Evolutionary conservation across 2,329 filamentous ascomycete genomes (phyloP), one percentile per base, ranked within the genome.

Genomic region (Cladosporium halotolerans): DNA sequence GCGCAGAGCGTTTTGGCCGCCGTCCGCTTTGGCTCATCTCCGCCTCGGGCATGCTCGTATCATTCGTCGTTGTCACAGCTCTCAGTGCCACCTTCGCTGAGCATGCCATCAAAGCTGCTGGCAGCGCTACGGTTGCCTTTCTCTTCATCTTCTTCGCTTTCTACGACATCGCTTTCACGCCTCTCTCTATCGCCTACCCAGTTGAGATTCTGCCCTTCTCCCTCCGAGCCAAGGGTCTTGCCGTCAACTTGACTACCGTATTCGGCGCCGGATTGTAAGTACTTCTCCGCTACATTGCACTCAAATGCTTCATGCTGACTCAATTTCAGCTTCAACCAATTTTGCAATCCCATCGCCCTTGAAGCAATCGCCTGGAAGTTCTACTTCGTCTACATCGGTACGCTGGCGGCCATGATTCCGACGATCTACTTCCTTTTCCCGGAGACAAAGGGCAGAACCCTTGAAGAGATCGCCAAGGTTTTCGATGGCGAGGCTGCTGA

Each of bases 381-480:
- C 56, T 75, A 74, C 58, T 69, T 73, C 39, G 69, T 75, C 19
- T 73, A 74, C 55, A 69, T 71, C 28, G 67, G 60, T 46, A 62
- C 66, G 10, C 61, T 68, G 9, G 41, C 58, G 1, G 53, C 54
- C 9, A 59, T 59, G 51, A 58, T 59, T n/a, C 44, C 58, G 3
- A 58, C 54, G n/a, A 60, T 62, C 9, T 64, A 54, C 5, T 57
- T 67, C 33, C 50, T 67, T 9, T 67, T 64, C 16, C 56, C 47
- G 0, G 53, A 58, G 13, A 53, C 51, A 18, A 57, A 54, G 16
- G 52, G 52, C 5, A 45, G 45, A 9, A 60, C 70, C 19, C 62
- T 75, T 18, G 73, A 75, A 58, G 71, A 75, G 53, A 74, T 75
- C 49, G 71, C 70, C 33, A 68, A 66, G 52, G 66, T 72, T 45